phyloP scores from a whole-genome alignment of 2,329 filamentous ascomycete genomes.

The Fusarium mexicanum region DNA sequence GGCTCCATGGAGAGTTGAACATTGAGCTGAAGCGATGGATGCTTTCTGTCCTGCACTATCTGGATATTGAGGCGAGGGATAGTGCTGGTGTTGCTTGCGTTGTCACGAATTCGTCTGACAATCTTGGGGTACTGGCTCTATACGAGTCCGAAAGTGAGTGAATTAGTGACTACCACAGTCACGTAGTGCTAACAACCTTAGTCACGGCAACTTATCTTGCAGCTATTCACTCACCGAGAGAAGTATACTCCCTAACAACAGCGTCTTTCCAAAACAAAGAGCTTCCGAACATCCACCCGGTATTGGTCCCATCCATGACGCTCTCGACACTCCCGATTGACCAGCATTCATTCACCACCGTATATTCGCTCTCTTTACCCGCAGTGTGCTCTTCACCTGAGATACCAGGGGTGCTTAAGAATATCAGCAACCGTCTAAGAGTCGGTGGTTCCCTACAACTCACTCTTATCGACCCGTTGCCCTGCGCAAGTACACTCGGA shows the following conservation, averaged over 20 bases:
- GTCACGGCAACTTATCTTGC: slow-evolving; percentile 62
- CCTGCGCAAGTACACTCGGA: slow-evolving; percentile 64
- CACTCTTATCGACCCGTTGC: slow-evolving; percentile 70
- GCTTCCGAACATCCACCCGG: slow-evolving; percentile 53
- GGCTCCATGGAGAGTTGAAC: slow-evolving; percentile 48
- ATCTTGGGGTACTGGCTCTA: slow-evolving; percentile 56
- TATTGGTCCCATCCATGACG: slow-evolving; percentile 52
- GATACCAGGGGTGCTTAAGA: slow-evolving; percentile 64
- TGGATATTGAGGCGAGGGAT: slow-evolving; percentile 48
- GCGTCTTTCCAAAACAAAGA: slow-evolving; percentile 50
- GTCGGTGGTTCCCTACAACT: slow-evolving; percentile 67
- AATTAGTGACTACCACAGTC: fast-evolving
- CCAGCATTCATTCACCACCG: slow-evolving; percentile 57
- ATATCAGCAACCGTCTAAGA: slow-evolving; percentile 65
- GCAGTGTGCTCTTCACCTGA: slow-evolving; percentile 65
- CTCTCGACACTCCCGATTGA: slow-evolving; percentile 51
- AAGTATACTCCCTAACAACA: slow-evolving; percentile 59
- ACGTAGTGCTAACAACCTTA: slow-evolving; percentile 35
- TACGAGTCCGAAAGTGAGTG: slow-evolving; percentile 61
- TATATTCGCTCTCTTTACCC: slow-evolving; percentile 65
- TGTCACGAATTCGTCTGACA: background rate
- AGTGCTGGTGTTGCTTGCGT: slow-evolving; percentile 18
- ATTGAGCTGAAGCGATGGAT: slow-evolving; percentile 69
- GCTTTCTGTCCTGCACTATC: slow-evolving; percentile 63
- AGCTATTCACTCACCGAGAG: slow-evolving; percentile 51